phyloP scores from a whole-genome alignment of 257 asterid species.

The Penstemon barbatus region DNA sequence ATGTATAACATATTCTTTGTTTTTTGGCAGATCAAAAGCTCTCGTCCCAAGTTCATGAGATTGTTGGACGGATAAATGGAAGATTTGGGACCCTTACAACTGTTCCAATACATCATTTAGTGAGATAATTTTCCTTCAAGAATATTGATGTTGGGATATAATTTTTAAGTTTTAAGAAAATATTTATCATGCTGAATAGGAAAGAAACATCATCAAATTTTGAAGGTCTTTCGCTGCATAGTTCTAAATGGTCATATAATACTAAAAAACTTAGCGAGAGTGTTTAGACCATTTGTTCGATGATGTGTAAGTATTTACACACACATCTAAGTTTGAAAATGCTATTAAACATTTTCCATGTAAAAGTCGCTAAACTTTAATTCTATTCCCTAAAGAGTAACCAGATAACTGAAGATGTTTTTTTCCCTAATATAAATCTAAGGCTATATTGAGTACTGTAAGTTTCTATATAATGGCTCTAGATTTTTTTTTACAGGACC shows the following conservation, averaged over 20 bases:
- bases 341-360: background rate
- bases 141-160: background rate
- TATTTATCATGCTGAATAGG: conserved; percentile 8
- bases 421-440: background rate
- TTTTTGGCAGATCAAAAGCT: conserved; percentile 73
- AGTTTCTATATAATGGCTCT: conserved; percentile 22
- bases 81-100: conserved; percentile 83
- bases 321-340: background rate
- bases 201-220: background rate
- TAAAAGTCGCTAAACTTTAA: background rate
- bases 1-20: conserved; percentile 16
- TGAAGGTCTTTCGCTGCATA: background rate
- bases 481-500: conserved; percentile 57
- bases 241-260: background rate
- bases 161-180: background rate
- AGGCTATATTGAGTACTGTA: background rate
- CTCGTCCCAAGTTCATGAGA: conserved; percentile 91
- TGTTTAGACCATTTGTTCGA: background rate
- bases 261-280: background rate
- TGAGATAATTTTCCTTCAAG: conserved; percentile 39
- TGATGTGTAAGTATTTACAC: background rate
- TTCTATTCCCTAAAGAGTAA: background rate
- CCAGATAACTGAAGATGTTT: background rate
- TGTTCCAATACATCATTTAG: conserved; percentile 95
- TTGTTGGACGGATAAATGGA: conserved; percentile 94